These are phyloP conservation scores for Epichloe bromicola DNA, from an alignment of 2,329 filamentous ascomycete species.

Conservation along the genomic window DNA sequence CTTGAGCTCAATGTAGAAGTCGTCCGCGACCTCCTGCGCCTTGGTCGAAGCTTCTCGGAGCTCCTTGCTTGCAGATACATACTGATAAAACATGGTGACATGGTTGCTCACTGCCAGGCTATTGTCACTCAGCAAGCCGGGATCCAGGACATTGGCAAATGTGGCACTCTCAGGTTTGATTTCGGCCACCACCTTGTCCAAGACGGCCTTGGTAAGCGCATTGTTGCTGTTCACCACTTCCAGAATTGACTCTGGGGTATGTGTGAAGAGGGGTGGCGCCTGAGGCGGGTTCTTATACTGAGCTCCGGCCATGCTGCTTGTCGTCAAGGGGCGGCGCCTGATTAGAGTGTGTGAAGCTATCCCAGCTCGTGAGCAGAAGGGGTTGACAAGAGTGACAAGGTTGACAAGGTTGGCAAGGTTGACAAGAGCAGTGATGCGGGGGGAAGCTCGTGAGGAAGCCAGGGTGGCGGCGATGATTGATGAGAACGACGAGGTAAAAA, in stretches of 20 bases:
- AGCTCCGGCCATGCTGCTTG: conserved; percentile 49
- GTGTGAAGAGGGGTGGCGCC: conserved; percentile 63
- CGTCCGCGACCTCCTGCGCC: conserved; percentile 62
- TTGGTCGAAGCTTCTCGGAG: conserved; percentile 65
- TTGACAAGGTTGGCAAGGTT: conserved; percentile 11
- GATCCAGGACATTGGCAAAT: conserved; percentile 44
- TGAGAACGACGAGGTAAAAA: conserved; percentile 40
- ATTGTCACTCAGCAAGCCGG: conserved; percentile 65
- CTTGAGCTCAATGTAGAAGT: conserved; percentile 62
- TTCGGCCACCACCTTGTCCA: conserved; percentile 56
- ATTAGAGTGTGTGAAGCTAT: conserved; percentile 2
- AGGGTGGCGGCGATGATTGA: conserved; percentile 51
- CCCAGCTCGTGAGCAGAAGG: conserved; percentile 29
- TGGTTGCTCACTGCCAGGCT: conserved; percentile 41
- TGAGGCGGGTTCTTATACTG: conserved; percentile 65
- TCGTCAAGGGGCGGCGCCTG: conserved; percentile 26
- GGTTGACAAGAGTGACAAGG: conserved; percentile 42
- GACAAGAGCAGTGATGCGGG: conserved; percentile 44
- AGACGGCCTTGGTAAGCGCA: conserved; percentile 44
- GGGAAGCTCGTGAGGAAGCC: conserved; percentile 47
- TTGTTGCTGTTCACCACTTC: conserved; percentile 54
- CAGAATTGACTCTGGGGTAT: conserved; percentile 56
- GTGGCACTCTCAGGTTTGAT: conserved; percentile 38
- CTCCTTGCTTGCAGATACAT: conserved; percentile 55
- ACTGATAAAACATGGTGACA: conserved; percentile 70